Percentiles rank a stretch among this genome's conserved stretches.
Evolutionary conservation across 495 filamentous ascomycete species (phyloP).

Genomic region (Neurospora intermedia): DNA sequence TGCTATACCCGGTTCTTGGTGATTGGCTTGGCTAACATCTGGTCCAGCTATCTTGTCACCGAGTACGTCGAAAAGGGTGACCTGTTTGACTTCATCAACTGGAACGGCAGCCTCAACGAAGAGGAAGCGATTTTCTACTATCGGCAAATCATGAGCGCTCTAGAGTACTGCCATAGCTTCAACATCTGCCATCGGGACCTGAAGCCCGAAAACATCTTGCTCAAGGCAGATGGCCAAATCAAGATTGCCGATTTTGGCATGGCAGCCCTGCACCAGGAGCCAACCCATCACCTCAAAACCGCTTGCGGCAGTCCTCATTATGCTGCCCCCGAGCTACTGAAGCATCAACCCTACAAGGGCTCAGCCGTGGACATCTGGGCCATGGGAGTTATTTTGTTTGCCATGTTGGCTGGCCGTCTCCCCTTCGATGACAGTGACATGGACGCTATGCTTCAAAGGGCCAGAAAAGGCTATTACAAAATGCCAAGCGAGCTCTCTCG

Average conservation of each 20-base stretch:
- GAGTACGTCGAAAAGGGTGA: constrained; percentile 90
- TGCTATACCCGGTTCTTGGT: not conserved
- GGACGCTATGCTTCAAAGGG: constrained; percentile 52
- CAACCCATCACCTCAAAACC: constrained; percentile 61
- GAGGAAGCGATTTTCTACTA: constrained; percentile 74
- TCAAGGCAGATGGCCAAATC: constrained; percentile 59
- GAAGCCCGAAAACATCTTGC: constrained; percentile 93
- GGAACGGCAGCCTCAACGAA: constrained; percentile 57
- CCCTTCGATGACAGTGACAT: constrained; percentile 64
- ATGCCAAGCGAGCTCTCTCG: constrained; percentile 57
- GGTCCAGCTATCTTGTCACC: constrained; percentile 78
- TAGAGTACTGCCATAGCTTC: constrained; percentile 86
- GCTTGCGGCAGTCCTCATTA: constrained; percentile 97
- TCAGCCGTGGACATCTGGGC: constrained; percentile 88
- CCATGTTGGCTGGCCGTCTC: constrained; percentile 63
- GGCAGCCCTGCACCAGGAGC: constrained; percentile 78
- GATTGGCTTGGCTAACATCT: constrained; percentile 14
- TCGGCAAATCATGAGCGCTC: constrained; percentile 83
- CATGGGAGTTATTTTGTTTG: constrained; percentile 83
- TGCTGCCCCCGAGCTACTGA: constrained; percentile 82
- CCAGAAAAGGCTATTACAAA: constrained; percentile 57
- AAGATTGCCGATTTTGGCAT: constrained; percentile 98
- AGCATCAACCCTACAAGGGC: constrained; percentile 62
- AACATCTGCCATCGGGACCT: constrained; percentile 93
- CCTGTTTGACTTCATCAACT: constrained; percentile 70